Conservation (phyloP, 2,329 filamentous ascomycete species). For the Venturia aucupariae region DNA sequence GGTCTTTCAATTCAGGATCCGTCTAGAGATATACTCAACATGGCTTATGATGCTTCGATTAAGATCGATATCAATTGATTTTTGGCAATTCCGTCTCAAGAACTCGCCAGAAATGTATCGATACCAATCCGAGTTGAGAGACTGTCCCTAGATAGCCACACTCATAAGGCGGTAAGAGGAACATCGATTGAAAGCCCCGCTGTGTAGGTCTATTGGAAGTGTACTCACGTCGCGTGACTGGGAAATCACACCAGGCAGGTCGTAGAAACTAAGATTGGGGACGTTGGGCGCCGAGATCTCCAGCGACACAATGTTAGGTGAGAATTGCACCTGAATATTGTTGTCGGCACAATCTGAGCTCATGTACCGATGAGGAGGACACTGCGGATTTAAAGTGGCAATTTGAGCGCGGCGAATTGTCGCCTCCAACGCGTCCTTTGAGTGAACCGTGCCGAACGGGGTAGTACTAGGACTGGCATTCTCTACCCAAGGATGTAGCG, state of each 20-base stretch:
- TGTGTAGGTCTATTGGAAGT: background rate
- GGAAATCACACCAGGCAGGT: conserved; percentile 74
- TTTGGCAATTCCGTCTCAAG: too few species aligned
- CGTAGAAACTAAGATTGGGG: conserved; percentile 71
- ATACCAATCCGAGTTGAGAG: too few species aligned
- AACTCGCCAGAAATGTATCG: too few species aligned
- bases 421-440: conserved; percentile 55
- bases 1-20: too few species aligned
- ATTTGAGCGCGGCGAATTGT: conserved; percentile 66
- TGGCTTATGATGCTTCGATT: too few species aligned
- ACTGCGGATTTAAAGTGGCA: conserved; percentile 60
- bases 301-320: conserved; percentile 70
- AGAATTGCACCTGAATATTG: conserved; percentile 53
- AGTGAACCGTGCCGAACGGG: conserved; percentile 54
- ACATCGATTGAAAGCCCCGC: too few species aligned
- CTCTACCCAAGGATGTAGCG: conserved; percentile 58
- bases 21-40: too few species aligned
- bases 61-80: too few species aligned
- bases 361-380: background rate
- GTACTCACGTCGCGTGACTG: conserved; percentile 44
- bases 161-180: too few species aligned
- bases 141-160: too few species aligned
- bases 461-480: conserved; percentile 30
- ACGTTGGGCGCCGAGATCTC: conserved; percentile 64
- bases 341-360: background rate